phyloP scores from a whole-genome alignment of 2,329 filamentous ascomycete genomes.

The Fusarium piperis region DNA sequence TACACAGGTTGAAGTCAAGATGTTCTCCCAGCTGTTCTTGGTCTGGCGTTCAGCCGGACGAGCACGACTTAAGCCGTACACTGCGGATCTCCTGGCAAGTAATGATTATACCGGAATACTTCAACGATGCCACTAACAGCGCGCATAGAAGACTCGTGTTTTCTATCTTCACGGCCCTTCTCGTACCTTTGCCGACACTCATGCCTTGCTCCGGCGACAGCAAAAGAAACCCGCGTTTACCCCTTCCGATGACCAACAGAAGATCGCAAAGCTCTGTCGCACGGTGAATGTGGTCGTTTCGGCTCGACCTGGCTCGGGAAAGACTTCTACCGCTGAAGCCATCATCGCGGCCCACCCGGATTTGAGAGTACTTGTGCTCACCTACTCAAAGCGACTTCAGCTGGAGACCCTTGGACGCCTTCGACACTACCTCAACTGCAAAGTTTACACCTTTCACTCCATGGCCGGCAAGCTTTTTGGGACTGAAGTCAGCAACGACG shows the following conservation, averaged over 20 bases:
- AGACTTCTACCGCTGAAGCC: constrained; percentile 45
- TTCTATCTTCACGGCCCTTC: background rate
- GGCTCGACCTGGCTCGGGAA: constrained; percentile 46
- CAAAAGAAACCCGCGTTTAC: constrained; percentile 4
- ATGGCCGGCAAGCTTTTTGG: constrained; percentile 37
- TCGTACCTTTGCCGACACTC: background rate
- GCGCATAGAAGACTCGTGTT: background rate
- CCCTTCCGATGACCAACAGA: constrained; percentile 40
- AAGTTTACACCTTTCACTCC: constrained; percentile 42
- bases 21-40: background rate
- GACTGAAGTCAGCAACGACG: constrained; percentile 27
- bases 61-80: background rate
- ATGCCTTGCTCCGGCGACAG: background rate
- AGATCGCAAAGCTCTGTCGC: constrained; percentile 35
- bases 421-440: constrained; percentile 21
- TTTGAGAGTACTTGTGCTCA: constrained; percentile 35
- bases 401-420: constrained; percentile 39
- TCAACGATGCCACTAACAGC: background rate
- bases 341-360: constrained; percentile 39
- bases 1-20: background rate
- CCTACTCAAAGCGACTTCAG: constrained; percentile 42
- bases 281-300: constrained; percentile 46
- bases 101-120: background rate
- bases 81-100: constrained; percentile 4
- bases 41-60: background rate